phyloP scores from a whole-genome alignment of 2,329 filamentous ascomycete species.

The Thermoascus crustaceus region DNA sequence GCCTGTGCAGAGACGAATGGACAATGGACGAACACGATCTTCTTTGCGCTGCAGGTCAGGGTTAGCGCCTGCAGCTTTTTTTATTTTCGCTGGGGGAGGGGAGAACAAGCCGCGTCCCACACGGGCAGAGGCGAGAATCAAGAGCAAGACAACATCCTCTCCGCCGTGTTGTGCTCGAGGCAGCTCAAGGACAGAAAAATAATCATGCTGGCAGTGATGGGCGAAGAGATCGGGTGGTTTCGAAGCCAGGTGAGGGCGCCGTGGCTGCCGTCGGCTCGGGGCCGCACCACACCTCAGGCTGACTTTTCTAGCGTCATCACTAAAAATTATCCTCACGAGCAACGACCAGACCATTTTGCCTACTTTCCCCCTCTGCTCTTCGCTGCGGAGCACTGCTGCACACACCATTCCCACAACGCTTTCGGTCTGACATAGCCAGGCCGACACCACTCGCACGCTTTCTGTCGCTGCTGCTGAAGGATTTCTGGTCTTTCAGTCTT shows the following conservation, averaged over 20 bases:
- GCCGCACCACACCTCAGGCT: slow-evolving; percentile 24
- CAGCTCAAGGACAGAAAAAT: too few relatives aligned
- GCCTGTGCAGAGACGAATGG: too few relatives aligned
- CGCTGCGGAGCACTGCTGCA: slow-evolving; percentile 6
- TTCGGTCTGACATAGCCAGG: slow-evolving; percentile 1
- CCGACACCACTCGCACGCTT: not conserved
- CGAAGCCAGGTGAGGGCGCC: slow-evolving; percentile 6
- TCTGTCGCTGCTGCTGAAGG: slow-evolving; percentile 11
- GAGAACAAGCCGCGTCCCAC: too few relatives aligned
- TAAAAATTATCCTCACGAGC: slow-evolving; percentile 34
- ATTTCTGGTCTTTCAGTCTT: slow-evolving; percentile 16
- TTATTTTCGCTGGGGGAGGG: too few relatives aligned
- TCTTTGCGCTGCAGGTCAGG: too few relatives aligned
- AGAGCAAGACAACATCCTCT: not conserved
- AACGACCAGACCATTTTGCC: slow-evolving; percentile 17
- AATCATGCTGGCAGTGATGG: too few relatives aligned
- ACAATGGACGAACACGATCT: too few relatives aligned
- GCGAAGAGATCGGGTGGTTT: slow-evolving; percentile 8
- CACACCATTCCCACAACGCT: slow-evolving; percentile 1
- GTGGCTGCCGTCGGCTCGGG: slow-evolving; percentile 5
- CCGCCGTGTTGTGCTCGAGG: too few relatives aligned
- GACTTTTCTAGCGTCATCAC: slow-evolving; percentile 36
- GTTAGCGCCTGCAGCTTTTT: too few relatives aligned
- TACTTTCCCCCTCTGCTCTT: slow-evolving; percentile 17
- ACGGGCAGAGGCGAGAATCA: too few relatives aligned